These are phyloP conservation scores for Gossypium mustelinum DNA, from an alignment of 345 rosid genomes.

Conservation along the genomic window DNA sequence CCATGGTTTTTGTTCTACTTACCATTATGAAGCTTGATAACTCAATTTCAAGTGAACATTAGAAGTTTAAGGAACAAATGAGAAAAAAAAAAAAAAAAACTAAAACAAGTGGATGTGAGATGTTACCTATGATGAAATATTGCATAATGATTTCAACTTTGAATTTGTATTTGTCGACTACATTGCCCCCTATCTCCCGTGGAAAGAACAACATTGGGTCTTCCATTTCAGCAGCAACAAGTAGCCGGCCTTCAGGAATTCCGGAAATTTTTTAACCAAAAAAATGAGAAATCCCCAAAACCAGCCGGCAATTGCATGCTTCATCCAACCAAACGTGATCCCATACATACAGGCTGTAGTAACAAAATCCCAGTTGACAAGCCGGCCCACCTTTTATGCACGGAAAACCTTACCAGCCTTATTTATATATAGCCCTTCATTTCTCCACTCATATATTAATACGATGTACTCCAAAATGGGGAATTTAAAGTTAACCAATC, in stretches of 20 bases:
- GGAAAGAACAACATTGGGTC: background rate
- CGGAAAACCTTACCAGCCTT: background rate
- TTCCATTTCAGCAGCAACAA: background rate
- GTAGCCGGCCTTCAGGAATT: conserved; percentile 21
- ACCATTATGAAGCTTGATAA: conserved; percentile 65
- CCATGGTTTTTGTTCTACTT: conserved; percentile 9
- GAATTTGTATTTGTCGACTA: background rate
- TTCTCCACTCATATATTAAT: background rate
- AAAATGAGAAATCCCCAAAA: background rate
- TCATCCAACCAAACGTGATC: conserved; percentile 2
- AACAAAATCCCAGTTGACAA: conserved; percentile 32
- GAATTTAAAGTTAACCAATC: background rate
- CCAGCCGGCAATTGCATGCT: conserved; percentile 21
- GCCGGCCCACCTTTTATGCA: conserved; percentile 33
- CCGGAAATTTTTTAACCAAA: background rate
- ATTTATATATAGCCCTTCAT: background rate
- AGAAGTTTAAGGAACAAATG: background rate
- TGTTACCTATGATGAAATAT: background rate
- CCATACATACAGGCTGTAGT: background rate
- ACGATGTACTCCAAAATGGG: conserved; percentile 9
- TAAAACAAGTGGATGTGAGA: background rate
- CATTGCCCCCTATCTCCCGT: background rate
- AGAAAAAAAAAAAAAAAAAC: too few relatives aligned
- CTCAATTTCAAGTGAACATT: conserved; percentile 43
- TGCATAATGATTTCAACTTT: background rate